Conservation (phyloP, 1,139 yeast species). For the Suhomyces bokatorum region DNA sequence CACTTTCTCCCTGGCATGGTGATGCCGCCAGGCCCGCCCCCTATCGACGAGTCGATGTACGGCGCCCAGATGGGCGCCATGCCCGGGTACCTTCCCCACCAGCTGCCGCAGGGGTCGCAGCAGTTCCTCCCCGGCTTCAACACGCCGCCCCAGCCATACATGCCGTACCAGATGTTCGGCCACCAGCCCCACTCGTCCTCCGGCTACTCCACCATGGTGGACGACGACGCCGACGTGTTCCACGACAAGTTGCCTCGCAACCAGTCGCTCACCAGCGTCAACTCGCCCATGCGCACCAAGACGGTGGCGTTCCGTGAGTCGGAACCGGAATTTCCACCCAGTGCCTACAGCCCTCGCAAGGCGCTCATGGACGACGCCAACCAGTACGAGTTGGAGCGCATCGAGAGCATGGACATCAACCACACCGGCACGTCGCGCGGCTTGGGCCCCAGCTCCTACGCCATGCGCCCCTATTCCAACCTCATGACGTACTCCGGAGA, state of each 20-base stretch:
- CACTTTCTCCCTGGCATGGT: constrained; percentile 12
- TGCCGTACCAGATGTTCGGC: constrained; percentile 9
- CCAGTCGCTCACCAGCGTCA: constrained; percentile 12
- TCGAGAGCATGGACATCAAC: constrained; percentile 21
- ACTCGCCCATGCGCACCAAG: constrained; percentile 21
- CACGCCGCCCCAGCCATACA: constrained; percentile 7
- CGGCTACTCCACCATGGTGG: constrained; percentile 25
- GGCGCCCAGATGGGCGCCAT: constrained; percentile 6
- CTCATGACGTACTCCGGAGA: constrained; percentile 37
- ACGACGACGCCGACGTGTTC: constrained; percentile 21
- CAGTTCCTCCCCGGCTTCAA: constrained; percentile 10
- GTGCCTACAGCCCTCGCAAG: constrained; percentile 31
- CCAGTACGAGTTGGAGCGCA: constrained; percentile 25
- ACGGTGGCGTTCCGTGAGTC: constrained; percentile 37
- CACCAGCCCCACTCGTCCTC: constrained; percentile 18
- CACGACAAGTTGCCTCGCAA: constrained; percentile 18
- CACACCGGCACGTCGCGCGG: constrained; percentile 7
- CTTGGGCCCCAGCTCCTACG: constrained; percentile 9
- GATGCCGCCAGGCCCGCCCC: constrained; percentile 6
- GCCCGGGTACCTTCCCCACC: constrained; percentile 6
- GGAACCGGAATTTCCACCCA: constrained; percentile 40
- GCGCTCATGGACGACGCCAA: constrained; percentile 22
- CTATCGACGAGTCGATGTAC: constrained; percentile 7
- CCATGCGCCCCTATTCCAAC: constrained; percentile 25
- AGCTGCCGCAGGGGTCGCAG: constrained; percentile 10